phyloP scores from a whole-genome alignment of 306 rosid species.

The Dalbergia cultrata region DNA sequence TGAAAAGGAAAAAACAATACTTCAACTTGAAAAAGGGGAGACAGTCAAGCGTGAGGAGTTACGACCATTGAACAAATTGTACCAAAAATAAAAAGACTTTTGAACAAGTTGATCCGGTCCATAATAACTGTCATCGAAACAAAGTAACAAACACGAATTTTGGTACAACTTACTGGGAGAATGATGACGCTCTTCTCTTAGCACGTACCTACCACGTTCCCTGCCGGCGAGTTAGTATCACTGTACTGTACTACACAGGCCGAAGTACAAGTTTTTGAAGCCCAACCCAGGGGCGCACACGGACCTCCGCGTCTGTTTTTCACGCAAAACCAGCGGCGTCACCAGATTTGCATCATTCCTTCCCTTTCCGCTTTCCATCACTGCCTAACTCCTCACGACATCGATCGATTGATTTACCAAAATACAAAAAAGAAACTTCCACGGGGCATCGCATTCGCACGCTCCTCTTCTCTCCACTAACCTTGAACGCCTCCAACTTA shows the following conservation, averaged over 20 bases:
- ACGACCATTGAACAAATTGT: background rate
- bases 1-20: background rate
- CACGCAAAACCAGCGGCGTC: conserved; percentile 41
- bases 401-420: background rate
- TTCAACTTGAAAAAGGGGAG: background rate
- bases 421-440: too few relatives aligned
- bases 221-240: background rate
- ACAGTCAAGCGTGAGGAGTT: background rate
- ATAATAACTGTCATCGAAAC: background rate
- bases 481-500: too few relatives aligned
- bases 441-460: background rate
- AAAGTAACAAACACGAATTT: too few relatives aligned
- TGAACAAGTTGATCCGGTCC: background rate
- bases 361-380: background rate
- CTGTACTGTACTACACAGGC: background rate
- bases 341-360: background rate
- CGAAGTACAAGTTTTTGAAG: background rate
- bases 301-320: conserved; percentile 11
- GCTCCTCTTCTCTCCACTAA: background rate
- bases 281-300: conserved; percentile 51
- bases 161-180: background rate
- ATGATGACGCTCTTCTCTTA: background rate
- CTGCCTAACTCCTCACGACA: background rate
- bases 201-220: background rate
- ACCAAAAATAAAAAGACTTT: too few relatives aligned